phyloP scores from a whole-genome alignment of 257 asterid genomes.

The Linderniella brevidens region DNA sequence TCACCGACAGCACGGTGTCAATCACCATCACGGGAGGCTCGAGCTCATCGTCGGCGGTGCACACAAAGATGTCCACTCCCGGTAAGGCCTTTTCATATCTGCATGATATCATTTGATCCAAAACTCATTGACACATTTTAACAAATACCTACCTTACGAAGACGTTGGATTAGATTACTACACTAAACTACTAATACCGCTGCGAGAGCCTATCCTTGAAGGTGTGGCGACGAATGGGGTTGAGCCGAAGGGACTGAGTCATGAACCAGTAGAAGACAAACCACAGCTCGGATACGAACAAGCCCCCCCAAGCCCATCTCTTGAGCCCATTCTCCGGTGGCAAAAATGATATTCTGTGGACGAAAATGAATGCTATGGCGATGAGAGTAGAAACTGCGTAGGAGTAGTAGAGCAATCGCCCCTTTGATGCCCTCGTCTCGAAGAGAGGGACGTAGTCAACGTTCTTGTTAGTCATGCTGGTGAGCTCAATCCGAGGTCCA shows the following conservation, averaged over 20 bases:
- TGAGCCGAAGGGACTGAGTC: slow-evolving; percentile 58
- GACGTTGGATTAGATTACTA: background rate
- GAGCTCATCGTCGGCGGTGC: slow-evolving; percentile 66
- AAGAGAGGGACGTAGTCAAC: slow-evolving; percentile 23
- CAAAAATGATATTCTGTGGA: slow-evolving; percentile 29
- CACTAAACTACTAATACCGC: slow-evolving; percentile 19
- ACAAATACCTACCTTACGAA: background rate
- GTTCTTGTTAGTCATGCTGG: too few species aligned
- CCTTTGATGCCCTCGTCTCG: slow-evolving; percentile 34
- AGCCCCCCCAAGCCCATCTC: slow-evolving; percentile 29
- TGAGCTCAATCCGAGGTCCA: too few species aligned
- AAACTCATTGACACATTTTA: too few species aligned
- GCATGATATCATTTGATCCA: background rate
- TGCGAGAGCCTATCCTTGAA: slow-evolving; percentile 41
- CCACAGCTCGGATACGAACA: slow-evolving; percentile 64
- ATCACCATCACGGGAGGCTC: slow-evolving; percentile 87
- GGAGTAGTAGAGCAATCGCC: slow-evolving; percentile 30
- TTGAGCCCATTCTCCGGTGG: slow-evolving; percentile 9
- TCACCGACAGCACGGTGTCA: slow-evolving; percentile 67
- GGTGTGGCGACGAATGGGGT: slow-evolving; percentile 31
- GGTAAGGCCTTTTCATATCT: slow-evolving; percentile 54
- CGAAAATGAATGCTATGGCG: slow-evolving; percentile 34
- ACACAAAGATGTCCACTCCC: slow-evolving; percentile 58
- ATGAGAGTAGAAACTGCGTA: slow-evolving; percentile 31
- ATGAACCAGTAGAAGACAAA: slow-evolving; percentile 61